Percentiles rank a stretch among this genome's conserved stretches.
These are phyloP conservation scores for Vachellia pachyceras DNA, from an alignment of 306 rosid genomes.

Conservation along the genomic window DNA sequence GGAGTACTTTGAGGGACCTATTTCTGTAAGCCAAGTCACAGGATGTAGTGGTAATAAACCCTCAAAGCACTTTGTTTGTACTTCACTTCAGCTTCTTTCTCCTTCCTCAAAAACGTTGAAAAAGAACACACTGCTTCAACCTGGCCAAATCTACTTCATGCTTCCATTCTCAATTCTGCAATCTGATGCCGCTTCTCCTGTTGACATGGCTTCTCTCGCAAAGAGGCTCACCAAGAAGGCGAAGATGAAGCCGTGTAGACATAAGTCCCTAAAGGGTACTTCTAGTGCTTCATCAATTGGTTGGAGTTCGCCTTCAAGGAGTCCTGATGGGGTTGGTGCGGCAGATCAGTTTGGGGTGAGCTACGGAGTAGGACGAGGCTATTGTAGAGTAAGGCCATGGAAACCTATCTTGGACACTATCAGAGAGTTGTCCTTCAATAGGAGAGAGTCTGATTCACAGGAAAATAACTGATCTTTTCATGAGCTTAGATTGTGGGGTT, in stretches of 20 bases:
- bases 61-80: conserved; percentile 67
- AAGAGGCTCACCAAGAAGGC: conserved; percentile 61
- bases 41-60: conserved; percentile 44
- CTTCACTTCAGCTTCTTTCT: conserved; percentile 74
- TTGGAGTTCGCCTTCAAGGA: conserved; percentile 56
- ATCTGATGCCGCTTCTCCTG: conserved; percentile 74
- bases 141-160: conserved; percentile 70
- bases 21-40: conserved; percentile 58
- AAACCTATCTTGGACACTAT: conserved; percentile 79
- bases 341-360: conserved; percentile 38
- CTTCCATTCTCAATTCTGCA: conserved; percentile 73
- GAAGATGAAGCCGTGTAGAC: conserved; percentile 35
- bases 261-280: conserved; percentile 8
- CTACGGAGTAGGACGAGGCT: conserved; percentile 47
- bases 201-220: conserved; percentile 67
- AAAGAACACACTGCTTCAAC: conserved; percentile 66
- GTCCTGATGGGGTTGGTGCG: conserved; percentile 55
- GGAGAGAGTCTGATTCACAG: conserved; percentile 70
- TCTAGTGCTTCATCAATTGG: conserved; percentile 27
- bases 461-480: conserved; percentile 38
- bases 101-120: conserved; percentile 58
- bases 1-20: conserved; percentile 64
- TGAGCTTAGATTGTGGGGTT: conserved; percentile 20
- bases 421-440: conserved; percentile 65
- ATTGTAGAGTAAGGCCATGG: conserved; percentile 56